Evolutionary conservation across 371 early-diverging fungal genomes (phyloP), one percentile per base, ranked within the genome.

Genomic region (Mucor circinelloides): DNA sequence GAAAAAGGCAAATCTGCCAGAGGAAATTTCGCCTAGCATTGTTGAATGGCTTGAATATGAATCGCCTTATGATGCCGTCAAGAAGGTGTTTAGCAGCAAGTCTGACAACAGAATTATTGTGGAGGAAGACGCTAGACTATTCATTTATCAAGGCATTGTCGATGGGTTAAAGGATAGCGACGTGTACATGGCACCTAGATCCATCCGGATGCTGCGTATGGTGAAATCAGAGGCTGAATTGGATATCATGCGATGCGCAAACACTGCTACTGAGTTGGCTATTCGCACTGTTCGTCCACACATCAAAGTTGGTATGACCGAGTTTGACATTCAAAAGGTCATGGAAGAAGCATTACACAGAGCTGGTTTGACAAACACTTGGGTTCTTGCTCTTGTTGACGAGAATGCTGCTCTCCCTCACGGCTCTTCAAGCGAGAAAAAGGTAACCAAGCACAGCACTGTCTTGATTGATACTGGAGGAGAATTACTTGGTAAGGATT

Each of bases 401-500:
- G 74, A 78, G 13, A 77, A 79, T 66, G 88, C 88, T 4, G 88
- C 86, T 1, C 71, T 86, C 4, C 88, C 88, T 6, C 88, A 87
- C 34, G 88, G 88, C n/a, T 70, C 77, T 13, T 72, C 83, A 9
- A 85, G 85, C 2, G 72, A 68, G 12, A 81, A 81, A 21, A 63
- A 60, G 8, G 71, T 86, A 8, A 75, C 71, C 1, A 60, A 68
- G 3, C 76, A 81, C 17, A 83, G 84, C 67, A 78, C 78, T 38
- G 83, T 87, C 0, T 65, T 87, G 63, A 85, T 87, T 46, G 88
- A 87, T 64, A 77, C 84, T 0, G 88, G 88, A 13, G 88, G 86
- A 32, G 73, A 79, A 36, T 64, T 86, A 12, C 69, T 78, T 10
- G 84, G 84, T 59, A 71, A 69, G 57, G 8, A 6, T 36, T 6